Conservation (phyloP, 495 filamentous ascomycete species). For the Neurospora sp. region DNA sequence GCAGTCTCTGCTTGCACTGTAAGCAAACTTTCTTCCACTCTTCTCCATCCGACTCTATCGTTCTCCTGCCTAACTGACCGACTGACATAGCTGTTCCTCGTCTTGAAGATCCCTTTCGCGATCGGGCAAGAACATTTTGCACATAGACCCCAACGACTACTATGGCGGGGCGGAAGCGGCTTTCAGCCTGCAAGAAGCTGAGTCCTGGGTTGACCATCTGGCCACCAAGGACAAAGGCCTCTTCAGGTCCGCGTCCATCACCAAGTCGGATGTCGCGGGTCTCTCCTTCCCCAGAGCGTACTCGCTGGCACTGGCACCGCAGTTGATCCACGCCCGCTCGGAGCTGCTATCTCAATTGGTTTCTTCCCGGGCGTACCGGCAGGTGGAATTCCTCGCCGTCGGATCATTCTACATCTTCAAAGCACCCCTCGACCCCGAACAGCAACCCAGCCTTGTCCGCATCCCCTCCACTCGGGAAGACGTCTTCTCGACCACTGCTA, state of each 20-base stretch:
- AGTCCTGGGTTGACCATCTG: constrained; percentile 52
- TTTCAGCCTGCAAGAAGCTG: constrained; percentile 74
- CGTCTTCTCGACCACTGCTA: constrained; percentile 62
- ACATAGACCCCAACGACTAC: constrained; percentile 77
- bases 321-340: constrained; percentile 78
- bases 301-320: constrained; percentile 73
- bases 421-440: constrained; percentile 12
- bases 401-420: constrained; percentile 84
- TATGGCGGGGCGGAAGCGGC: constrained; percentile 85
- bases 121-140: constrained; percentile 83
- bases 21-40: constrained; percentile 31
- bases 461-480: constrained; percentile 84
- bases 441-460: constrained; percentile 37
- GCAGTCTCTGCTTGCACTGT: constrained; percentile 91
- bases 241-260: constrained; percentile 19
- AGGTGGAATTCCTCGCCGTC: constrained; percentile 88
- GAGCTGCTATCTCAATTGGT: constrained; percentile 66
- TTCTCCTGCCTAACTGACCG: constrained; percentile 34
- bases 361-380: constrained; percentile 75
- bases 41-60: not conserved
- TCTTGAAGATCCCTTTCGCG: constrained; percentile 76
- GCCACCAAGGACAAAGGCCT: constrained; percentile 1
- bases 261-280: constrained; percentile 19
- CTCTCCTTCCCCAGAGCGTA: constrained; percentile 66
- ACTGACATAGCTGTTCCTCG: constrained; percentile 50